Conservation (phyloP, 768 basidiomycete species). For the Lactarius psammicola region DNA sequence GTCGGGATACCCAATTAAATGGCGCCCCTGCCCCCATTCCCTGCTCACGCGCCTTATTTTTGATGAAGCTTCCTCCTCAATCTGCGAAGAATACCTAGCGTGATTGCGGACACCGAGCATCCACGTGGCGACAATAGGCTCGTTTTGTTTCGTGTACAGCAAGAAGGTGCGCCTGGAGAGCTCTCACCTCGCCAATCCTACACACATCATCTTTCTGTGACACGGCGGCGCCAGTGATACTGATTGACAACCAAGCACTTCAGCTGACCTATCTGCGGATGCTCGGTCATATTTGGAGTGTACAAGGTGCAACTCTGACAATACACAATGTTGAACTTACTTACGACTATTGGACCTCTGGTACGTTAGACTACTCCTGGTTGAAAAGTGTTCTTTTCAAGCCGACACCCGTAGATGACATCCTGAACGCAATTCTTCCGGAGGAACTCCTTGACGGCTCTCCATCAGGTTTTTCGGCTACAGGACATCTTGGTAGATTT, state of each 20-base stretch:
- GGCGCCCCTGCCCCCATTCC: not conserved
- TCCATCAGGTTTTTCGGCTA: slow-evolving; percentile 83
- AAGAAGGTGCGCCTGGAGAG: slow-evolving; percentile 52
- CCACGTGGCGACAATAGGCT: slow-evolving; percentile 50
- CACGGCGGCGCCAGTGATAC: not conserved
- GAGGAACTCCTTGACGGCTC: slow-evolving; percentile 72
- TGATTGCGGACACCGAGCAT: slow-evolving; percentile 51
- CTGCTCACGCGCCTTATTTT: not conserved
- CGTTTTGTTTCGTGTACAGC: slow-evolving; percentile 60
- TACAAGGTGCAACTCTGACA: slow-evolving; percentile 55
- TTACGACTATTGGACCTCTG: slow-evolving; percentile 88
- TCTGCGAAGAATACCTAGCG: slow-evolving; percentile 63
- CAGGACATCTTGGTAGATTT: slow-evolving; percentile 82
- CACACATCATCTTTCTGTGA: not conserved
- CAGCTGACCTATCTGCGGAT: slow-evolving; percentile 65
- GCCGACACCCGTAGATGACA: slow-evolving; percentile 61
- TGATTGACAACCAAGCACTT: slow-evolving; percentile 39
- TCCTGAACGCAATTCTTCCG: slow-evolving; percentile 79
- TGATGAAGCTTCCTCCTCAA: slow-evolving; percentile 57
- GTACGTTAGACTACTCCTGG: slow-evolving; percentile 41
- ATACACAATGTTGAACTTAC: slow-evolving; percentile 61
- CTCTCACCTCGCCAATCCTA: not conserved
- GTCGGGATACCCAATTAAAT: slow-evolving; percentile 1
- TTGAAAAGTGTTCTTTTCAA: not conserved
- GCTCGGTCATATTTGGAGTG: slow-evolving; percentile 53